Evolutionary conservation across 1,139 yeast genomes (phyloP), one percentile per base, ranked within the genome.

Genomic region (Insectozyma bohioensis): DNA sequence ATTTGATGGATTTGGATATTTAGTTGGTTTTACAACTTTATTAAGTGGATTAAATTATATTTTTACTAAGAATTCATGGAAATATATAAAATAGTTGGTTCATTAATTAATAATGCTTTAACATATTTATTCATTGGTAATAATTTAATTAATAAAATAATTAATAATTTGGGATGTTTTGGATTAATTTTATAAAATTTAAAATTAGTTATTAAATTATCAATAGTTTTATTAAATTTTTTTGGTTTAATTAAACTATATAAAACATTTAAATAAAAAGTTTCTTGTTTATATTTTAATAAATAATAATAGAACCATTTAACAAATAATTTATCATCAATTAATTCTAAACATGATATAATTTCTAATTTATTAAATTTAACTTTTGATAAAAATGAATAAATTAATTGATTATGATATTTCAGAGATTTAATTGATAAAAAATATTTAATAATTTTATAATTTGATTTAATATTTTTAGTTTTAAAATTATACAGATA

Each of bases 11-110:
- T 48, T 58, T 24, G 57, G 48, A 14, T 39, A 37, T 8, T 25
- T 82, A 4, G 95, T 88, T 4, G 90, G 90, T 0, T 46, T 70
- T 1, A 88, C 97, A 2, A 90, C 97, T 0, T 51, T 85, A 1
- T 56, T 78, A 43, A 85, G 95, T 53, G 97, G 96, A 0, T 57
- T 80, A 15, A 80, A 90, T 7, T 90, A 90, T 55, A 63, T 83
- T 2, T 74, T 83, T 47, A 73, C 83, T 36, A 80, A 73, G 42
- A 70, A 71, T 36, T 92, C 95, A 1, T 80, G 85, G 33, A 78
- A 68, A 52, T 44, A 43, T 30, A 39, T 46, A 37, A 42, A 39
- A 40, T 41, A 31, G 35, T n/a, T 11, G 45, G 41, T 23, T 41
- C 29, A 18, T 38, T 34, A 8, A 41, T 25, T 19, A 43, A 15